Conservation (phyloP, 768 basidiomycete genomes). For the Psilocybe sp. region DNA sequence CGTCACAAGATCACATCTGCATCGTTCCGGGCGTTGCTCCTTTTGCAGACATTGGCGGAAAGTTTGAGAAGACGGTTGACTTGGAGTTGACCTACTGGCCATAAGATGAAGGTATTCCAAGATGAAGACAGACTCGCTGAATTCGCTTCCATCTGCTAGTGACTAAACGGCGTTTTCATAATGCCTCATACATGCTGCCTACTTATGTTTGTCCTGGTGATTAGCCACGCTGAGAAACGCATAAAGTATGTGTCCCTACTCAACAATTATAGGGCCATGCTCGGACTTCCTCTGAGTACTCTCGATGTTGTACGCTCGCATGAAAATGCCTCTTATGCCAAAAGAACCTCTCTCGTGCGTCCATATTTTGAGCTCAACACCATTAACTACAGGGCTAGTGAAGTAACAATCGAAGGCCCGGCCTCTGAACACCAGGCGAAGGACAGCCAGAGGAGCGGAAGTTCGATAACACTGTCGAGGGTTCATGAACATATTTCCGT, state of each 20-base stretch:
- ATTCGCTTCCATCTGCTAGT: constrained; percentile 90
- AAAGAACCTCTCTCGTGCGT: too few relatives aligned
- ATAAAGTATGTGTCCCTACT: background rate
- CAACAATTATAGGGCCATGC: constrained; percentile 85
- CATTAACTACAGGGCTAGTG: constrained; percentile 76
- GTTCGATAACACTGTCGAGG: constrained; percentile 36
- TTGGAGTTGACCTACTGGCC: constrained; percentile 66
- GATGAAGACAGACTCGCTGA: constrained; percentile 43
- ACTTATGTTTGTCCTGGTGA: constrained; percentile 16
- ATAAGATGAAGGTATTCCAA: constrained; percentile 19
- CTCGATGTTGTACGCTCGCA: too few relatives aligned
- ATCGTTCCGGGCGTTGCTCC: constrained; percentile 72
- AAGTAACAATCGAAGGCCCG: constrained; percentile 89
- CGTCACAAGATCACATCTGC: constrained; percentile 71
- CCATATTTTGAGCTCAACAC: constrained; percentile 42
- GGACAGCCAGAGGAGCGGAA: constrained; percentile 67
- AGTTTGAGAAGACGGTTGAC: constrained; percentile 86
- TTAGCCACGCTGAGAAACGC: background rate
- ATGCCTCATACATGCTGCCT: constrained; percentile 91
- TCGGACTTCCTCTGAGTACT: too few relatives aligned
- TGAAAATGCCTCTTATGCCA: too few relatives aligned
- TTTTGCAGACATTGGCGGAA: constrained; percentile 82
- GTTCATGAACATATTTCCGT: background rate
- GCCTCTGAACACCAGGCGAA: constrained; percentile 70
- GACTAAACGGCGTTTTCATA: constrained; percentile 82